Evolutionary conservation across 1,284 basidiomycete genomes (phyloP).

Genomic region (Gymnopus androsaceus): DNA sequence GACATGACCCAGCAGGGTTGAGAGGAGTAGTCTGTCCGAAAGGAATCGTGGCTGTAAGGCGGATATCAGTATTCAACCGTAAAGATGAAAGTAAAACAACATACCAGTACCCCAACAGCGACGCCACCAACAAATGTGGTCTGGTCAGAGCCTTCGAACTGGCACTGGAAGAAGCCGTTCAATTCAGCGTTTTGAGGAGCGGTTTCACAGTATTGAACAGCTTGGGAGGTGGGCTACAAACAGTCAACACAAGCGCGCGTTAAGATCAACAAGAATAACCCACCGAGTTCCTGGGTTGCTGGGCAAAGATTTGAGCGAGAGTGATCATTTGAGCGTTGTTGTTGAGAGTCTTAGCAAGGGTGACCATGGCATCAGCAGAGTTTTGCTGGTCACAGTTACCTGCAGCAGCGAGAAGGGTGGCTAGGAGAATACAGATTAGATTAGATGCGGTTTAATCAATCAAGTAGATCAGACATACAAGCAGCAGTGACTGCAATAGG

Average conservation of each 20-base stretch:
- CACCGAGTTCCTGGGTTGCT: constrained; percentile 57
- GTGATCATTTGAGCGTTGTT: constrained; percentile 32
- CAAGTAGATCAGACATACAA: too few relatives aligned
- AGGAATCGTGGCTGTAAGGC: constrained; percentile 36
- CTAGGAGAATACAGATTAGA: too few relatives aligned
- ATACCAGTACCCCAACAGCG: constrained; percentile 42
- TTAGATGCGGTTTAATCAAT: too few relatives aligned
- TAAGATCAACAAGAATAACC: constrained; percentile 17
- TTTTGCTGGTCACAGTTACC: constrained; percentile 33
- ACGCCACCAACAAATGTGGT: constrained; percentile 44
- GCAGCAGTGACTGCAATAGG: constrained; percentile 26
- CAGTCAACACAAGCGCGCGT: not conserved
- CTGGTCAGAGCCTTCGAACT: constrained; percentile 50
- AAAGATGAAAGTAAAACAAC: too few relatives aligned
- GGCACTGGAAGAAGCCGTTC: constrained; percentile 57
- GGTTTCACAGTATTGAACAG: constrained; percentile 52
- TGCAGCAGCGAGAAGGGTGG: constrained; percentile 27
- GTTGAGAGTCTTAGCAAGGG: constrained; percentile 32
- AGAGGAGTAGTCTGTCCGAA: constrained; percentile 42
- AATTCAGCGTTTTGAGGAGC: constrained; percentile 52
- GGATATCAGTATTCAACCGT: too few relatives aligned
- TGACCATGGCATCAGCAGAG: constrained; percentile 32
- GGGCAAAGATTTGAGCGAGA: constrained; percentile 44
- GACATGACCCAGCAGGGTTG: constrained; percentile 50
- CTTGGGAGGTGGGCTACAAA: constrained; percentile 45